Evolutionary conservation across 2,329 filamentous ascomycete species (phyloP), one percentile per base, ranked within the genome.

Genomic region (Aspergillus pseudoviridinutans): DNA sequence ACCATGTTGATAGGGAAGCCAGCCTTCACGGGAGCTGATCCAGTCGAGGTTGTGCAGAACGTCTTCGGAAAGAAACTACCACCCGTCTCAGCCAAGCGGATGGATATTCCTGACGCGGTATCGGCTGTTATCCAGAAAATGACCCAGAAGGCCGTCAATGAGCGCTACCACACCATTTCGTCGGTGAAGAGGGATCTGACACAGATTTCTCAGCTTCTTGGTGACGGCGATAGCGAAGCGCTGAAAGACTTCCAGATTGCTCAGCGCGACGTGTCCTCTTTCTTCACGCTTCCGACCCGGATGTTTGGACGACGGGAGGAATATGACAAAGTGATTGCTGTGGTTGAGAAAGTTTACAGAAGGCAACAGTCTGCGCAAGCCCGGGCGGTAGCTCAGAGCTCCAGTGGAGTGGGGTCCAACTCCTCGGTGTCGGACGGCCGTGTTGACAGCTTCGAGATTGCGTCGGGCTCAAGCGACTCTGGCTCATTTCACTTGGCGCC

Each of bases 41-140:
- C 92, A 0, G 84, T 97, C 58, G 92, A 97, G 67, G 91, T 97
- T 49, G 91, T 97, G 62, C 92, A 97, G 71, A 91, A 87, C 63
- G 91, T 97, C 10, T 80, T 97, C 8, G 87, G 87, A 50, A 88
- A 89, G 62, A 86, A 90, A 49, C 86, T 97, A 62, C 87, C 90
- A 4, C 86, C 86, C 41, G 87, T 94, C 8, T 90, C 91, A 3
- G 85, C 84, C 3, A 84, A 91, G 49, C 84, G 93, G 52, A 82
- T 91, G 59, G 93, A 97, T 68, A 81, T 96, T 5, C 93, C 93
- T 0, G 90, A 95, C 57, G 88, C 89, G 7, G 79, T 97, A 46
- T 89, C 89, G 1, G 83, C 84, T 32, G 89, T 97, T 47, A 91
- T 97, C 44, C 89, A 93, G 70, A 95, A 92, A 71, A 96, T 95